Evolutionary conservation across 768 basidiomycete genomes (phyloP), one percentile per base, ranked within the genome.

Genomic region (Tylopilus vinaceipallidus): DNA sequence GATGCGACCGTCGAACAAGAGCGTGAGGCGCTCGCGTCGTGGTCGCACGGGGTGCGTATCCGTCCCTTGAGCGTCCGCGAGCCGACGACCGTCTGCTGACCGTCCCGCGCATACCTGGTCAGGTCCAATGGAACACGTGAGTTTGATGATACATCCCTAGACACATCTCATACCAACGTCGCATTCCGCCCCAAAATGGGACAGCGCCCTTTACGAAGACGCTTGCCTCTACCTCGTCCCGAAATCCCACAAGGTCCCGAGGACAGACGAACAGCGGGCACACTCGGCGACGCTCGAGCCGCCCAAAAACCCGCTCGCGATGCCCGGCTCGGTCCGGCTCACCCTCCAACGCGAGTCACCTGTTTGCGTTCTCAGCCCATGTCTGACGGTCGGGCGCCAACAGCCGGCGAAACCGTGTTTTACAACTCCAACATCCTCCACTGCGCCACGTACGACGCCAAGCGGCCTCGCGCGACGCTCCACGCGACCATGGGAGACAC

Each of bases 121-220:
- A 89, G 85, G 75, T 88, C 0, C 87, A 91, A 68, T 91, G 87
- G 87, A 91, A 90, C 59, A 82, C 86, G 86, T 87, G 71, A 46
- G 81, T 70, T 7, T 32, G 10, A 20, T 17, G 2, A 16, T 19
- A 8, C 26, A 11, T 11, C 24, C 2, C 5, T 17, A 20, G 0
- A 33, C 22, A 34, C 3, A 16, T 30, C 6, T 3, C 38, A 42
- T 17, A n/a, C 24, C 2, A 9, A 36, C 9, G 8, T 14, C 17
- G 6, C 11, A 17, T 17, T n/a, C 27, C 27, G 6, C 6, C 6
- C 12, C 27, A 12, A 29, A 12, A 12, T 1, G 22, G 19, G 26
- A 26, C 57, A 87, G 86, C 0, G 87, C 86, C 0, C 69, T 91
- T 26, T 83, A 84, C 54, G 71, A 75, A 34, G 88, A 90, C 55